Base-by-base conservation (phyloP, 2,329 filamentous ascomycete species). In the Fusarium sp. region DNA sequence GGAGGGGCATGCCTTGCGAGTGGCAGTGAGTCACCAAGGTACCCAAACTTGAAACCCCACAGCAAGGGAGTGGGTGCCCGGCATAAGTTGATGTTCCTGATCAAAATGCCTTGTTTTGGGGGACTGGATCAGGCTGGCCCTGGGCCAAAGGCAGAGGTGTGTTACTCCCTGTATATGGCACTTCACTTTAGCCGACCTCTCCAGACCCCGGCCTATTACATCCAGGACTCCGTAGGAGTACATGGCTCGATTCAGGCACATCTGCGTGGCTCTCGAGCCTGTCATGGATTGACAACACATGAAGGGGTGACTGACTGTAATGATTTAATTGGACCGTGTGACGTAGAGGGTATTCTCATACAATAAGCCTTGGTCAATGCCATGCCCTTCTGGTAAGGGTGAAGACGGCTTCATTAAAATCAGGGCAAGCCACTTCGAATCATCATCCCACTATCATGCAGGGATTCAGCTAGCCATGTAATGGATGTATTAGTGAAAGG, bases 271-370 rank as follows among this genome's bases (percentile, higher is more conserved):
- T 36, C 57, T 48, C 56, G 43, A 11, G 41, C 44, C 41, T 70
- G 66, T 62, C 66, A 70, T 62, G 62, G 62, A 43, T 27, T 47
- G 15, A 18, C 44, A 54, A 39, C 43, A 56, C 66, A 70, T 55
- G 50, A 56, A 43, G 52, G 15, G 31, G 48, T 63, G 57, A 70
- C 56, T 51, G 48, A 59, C 52, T 40, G 30, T 8, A 46, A 30
- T 18, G 8, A 10, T 40, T 28, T 56, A 9, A 67, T 52, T 60
- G 57, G 66, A 15, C 6, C 7, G 18, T 15, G 52, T 37, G 51
- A 46, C 37, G 30, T 70, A n/a, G 48, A 43, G 23, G 9, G 13
- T 16, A 36, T 30, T 44, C 40, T n/a, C 28, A 39, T 62, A 15
- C 39, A 51, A 46, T 23, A 44, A 51, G 43, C 41, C 37, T 50